Conservation (phyloP, 495 filamentous ascomycete species). For the Aspergillus egyptiacus region DNA sequence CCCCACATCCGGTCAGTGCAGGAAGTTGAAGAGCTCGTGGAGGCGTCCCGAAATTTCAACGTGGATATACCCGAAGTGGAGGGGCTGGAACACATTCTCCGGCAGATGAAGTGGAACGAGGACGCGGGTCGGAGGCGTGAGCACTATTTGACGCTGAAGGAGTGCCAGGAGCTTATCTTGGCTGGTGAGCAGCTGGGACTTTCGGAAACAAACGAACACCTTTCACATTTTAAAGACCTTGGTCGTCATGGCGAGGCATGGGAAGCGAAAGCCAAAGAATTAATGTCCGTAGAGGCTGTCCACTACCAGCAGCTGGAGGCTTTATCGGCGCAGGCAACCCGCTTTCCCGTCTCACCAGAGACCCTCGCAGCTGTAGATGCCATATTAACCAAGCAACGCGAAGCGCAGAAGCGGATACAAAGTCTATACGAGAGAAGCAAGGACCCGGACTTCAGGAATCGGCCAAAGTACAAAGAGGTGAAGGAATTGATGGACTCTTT, state of each 20-base stretch:
- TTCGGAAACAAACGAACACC: slow-evolving; percentile 67
- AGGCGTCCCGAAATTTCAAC: slow-evolving; percentile 81
- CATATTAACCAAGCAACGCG: slow-evolving; percentile 92
- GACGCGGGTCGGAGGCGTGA: slow-evolving; percentile 59
- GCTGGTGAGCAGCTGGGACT: slow-evolving; percentile 71
- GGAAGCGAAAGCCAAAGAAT: slow-evolving; percentile 89
- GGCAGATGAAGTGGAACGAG: slow-evolving; percentile 85
- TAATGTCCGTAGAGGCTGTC: slow-evolving; percentile 82
- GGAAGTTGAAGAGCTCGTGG: slow-evolving; percentile 83
- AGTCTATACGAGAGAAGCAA: slow-evolving; percentile 72
- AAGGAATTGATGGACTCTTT: slow-evolving; percentile 82
- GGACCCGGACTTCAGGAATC: slow-evolving; percentile 64
- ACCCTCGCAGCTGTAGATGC: slow-evolving; percentile 81
- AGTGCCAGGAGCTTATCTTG: slow-evolving; percentile 72
- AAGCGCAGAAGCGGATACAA: slow-evolving; percentile 82
- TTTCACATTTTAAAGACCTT: slow-evolving; percentile 69
- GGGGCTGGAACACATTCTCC: slow-evolving; percentile 68
- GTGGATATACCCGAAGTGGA: slow-evolving; percentile 94
- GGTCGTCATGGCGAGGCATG: slow-evolving; percentile 71
- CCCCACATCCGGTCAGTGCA: slow-evolving; percentile 55
- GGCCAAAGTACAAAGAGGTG: slow-evolving; percentile 87
- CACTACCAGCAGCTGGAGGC: slow-evolving; percentile 95
- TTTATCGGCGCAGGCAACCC: slow-evolving; percentile 67
- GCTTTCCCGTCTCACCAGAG: slow-evolving; percentile 73
- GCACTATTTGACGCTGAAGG: slow-evolving; percentile 60